phyloP scores from a whole-genome alignment of 2,329 filamentous ascomycete species.

The Alternaria conjuncta region DNA sequence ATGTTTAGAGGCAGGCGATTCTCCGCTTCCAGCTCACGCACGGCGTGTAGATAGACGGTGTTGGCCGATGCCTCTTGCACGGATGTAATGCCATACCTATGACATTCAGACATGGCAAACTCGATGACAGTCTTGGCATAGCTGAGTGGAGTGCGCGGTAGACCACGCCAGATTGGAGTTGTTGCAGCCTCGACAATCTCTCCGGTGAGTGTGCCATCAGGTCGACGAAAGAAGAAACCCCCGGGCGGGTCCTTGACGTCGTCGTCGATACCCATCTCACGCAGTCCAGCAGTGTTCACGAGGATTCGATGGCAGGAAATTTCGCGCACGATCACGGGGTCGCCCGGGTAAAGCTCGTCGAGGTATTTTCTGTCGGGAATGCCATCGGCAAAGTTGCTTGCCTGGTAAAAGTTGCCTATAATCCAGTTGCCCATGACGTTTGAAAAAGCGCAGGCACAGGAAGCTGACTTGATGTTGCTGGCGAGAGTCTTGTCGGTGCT shows the following conservation, averaged over 20 bases:
- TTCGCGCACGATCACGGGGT: constrained; percentile 38
- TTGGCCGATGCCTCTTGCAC: constrained; percentile 43
- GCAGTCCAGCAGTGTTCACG: not conserved
- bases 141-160: constrained; percentile 26
- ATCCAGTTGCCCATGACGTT: not conserved
- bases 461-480: not conserved
- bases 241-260: constrained; percentile 25
- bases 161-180: constrained; percentile 23
- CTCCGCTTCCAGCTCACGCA: constrained; percentile 35
- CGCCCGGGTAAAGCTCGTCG: constrained; percentile 32
- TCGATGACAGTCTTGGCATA: constrained; percentile 33
- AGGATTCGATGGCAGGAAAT: not conserved
- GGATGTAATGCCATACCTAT: constrained; percentile 39
- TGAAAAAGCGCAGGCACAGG: not conserved
- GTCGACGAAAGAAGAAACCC: constrained; percentile 27
- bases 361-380: constrained; percentile 32
- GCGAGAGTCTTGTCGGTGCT: not conserved
- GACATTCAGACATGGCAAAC: constrained; percentile 23
- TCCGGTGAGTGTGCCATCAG: constrained; percentile 37
- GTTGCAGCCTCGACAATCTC: constrained; percentile 37
- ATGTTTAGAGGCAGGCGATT: constrained; percentile 33
- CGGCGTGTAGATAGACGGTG: constrained; percentile 29
- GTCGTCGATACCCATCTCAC: not conserved
- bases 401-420: constrained; percentile 22
- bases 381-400: constrained; percentile 27